Evolutionary conservation across 768 basidiomycete genomes (phyloP).

Genomic region (Tephrocybe sp.): DNA sequence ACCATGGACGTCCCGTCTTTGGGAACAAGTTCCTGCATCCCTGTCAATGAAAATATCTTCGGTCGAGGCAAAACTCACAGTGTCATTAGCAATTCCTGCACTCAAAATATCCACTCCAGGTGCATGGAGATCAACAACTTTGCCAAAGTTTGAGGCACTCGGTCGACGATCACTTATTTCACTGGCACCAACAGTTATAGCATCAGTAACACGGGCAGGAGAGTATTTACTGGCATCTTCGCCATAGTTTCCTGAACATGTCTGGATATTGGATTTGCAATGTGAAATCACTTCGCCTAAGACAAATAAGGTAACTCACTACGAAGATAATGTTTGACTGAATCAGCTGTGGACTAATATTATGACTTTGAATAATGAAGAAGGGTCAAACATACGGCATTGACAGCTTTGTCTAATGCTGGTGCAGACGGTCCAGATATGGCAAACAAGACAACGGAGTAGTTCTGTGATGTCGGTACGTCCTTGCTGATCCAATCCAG

Average conservation of each 20-base stretch:
- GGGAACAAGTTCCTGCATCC: too few species aligned
- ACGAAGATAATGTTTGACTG: neutral
- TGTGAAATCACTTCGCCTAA: too few species aligned
- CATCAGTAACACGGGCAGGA: neutral
- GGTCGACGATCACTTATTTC: neutral
- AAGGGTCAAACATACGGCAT: neutral
- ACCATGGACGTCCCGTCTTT: too few species aligned
- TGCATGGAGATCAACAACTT: neutral
- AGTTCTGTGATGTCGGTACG: neutral
- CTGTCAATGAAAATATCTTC: too few species aligned
- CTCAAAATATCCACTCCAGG: too few species aligned
- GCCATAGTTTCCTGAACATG: neutral
- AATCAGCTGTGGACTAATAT: neutral
- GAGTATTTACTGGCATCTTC: neutral
- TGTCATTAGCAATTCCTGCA: too few species aligned
- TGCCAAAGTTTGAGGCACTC: neutral
- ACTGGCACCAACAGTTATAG: neutral
- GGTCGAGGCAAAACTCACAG: too few species aligned
- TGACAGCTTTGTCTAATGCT: constrained; percentile 2
- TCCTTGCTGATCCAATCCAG: neutral
- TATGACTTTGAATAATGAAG: neutral
- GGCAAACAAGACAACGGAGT: constrained; percentile 3
- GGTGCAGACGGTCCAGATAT: neutral
- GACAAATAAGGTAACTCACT: neutral
- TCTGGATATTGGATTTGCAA: too few species aligned